phyloP scores from a whole-genome alignment of 2,329 filamentous ascomycete species.

The Leptographium wingfieldii region DNA sequence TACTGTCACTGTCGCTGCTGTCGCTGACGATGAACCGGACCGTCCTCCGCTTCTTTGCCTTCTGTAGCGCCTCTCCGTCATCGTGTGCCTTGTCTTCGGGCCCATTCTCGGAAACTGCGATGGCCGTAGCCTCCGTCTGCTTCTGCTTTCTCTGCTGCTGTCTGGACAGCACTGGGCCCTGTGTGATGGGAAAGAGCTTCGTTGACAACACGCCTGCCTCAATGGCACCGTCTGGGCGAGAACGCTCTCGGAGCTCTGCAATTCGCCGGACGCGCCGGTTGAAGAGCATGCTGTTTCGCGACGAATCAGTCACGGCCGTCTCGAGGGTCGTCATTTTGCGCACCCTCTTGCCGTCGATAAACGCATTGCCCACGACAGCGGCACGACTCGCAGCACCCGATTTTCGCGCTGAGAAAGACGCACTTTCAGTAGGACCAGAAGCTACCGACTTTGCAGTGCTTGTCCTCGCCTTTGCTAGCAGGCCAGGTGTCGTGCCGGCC shows the following conservation, averaged over 20 bases:
- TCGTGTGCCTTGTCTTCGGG: not conserved
- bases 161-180: constrained; percentile 11
- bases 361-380: not conserved
- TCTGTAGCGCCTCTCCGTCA: not conserved
- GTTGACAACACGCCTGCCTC: constrained; percentile 18
- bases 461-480: not conserved
- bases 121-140: not conserved
- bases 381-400: not conserved
- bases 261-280: constrained; percentile 25
- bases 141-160: not conserved
- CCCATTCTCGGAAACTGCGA: not conserved
- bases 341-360: not conserved
- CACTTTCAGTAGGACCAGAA: not conserved
- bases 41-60: not conserved
- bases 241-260: constrained; percentile 28
- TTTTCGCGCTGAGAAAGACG: not conserved
- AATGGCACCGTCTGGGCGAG: constrained; percentile 29
- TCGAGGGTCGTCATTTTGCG: constrained; percentile 15
- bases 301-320: constrained; percentile 28
- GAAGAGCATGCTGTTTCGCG: constrained; percentile 28
- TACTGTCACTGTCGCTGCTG: no score
- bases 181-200: constrained; percentile 18
- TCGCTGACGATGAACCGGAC: not conserved
- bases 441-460: not conserved
- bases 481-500: no score